A percentile compares a stretch with the other conserved stretches of the same genome.
phyloP scores from a whole-genome alignment of 768 basidiomycete genomes.

The Brasilioporus rufonigricans region DNA sequence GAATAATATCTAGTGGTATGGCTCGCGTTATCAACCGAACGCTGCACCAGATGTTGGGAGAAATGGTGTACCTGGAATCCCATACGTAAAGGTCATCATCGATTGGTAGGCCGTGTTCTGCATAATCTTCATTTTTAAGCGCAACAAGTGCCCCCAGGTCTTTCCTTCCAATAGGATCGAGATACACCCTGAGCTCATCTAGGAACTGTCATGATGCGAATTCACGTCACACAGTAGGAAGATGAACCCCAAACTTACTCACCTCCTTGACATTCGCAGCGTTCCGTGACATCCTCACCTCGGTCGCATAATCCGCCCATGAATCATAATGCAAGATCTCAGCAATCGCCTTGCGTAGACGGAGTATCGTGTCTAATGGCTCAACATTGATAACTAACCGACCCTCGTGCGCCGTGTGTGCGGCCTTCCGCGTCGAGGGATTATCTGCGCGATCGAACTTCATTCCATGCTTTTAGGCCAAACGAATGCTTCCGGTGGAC shows the following conservation, averaged over 20 bases:
- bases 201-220: constrained; percentile 54
- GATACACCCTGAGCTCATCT: constrained; percentile 65
- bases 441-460: constrained; percentile 76
- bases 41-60: not conserved
- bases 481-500: not conserved
- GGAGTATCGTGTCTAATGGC: constrained; percentile 63
- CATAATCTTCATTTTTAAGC: constrained; percentile 72
- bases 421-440: constrained; percentile 63
- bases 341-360: constrained; percentile 67
- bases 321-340: constrained; percentile 66
- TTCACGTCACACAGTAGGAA: not conserved
- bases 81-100: constrained; percentile 74
- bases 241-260: constrained; percentile 5
- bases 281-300: constrained; percentile 79
- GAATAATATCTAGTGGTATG: constrained; percentile 23
- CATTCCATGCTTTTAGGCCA: not conserved
- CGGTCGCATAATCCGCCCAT: constrained; percentile 82
- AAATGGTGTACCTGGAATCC: constrained; percentile 68
- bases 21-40: not conserved
- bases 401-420: constrained; percentile 62
- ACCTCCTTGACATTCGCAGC: constrained; percentile 58
- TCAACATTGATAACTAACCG: constrained; percentile 67
- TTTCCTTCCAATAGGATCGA: constrained; percentile 67
- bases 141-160: constrained; percentile 64
- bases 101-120: constrained; percentile 54